These are phyloP conservation scores for Parsonsia alboflavescens DNA, from an alignment of 257 asterid genomes.

Conservation along the genomic window DNA sequence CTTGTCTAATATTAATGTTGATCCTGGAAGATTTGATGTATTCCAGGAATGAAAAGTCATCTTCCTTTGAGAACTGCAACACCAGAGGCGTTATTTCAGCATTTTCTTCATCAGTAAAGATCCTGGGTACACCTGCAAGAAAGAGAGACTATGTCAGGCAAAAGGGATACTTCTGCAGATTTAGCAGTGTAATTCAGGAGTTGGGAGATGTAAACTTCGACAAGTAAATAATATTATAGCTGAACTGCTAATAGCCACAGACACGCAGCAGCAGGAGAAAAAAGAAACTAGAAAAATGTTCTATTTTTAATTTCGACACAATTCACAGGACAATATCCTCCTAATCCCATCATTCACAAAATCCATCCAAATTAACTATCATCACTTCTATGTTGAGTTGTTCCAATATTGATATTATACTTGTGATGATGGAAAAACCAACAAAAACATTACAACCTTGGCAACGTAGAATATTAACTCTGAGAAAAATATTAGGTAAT, in stretches of 20 bases:
- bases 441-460: background rate
- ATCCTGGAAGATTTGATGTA: conserved; percentile 77
- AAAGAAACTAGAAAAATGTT: background rate
- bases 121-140: conserved; percentile 83
- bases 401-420: background rate
- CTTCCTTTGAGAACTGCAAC: conserved; percentile 44
- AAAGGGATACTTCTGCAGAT: background rate
- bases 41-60: conserved; percentile 40
- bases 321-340: background rate
- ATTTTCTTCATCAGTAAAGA: conserved; percentile 66
- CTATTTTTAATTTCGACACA: background rate
- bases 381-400: too few species aligned
- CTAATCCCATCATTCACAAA: background rate
- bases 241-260: background rate
- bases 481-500: background rate
- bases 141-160: conserved; percentile 4
- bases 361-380: background rate
- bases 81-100: conserved; percentile 62
- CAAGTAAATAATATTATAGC: background rate
- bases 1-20: conserved; percentile 96
- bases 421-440: background rate
- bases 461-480: background rate
- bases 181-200: background rate
- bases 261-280: background rate
- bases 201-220: background rate